Base-by-base conservation (phyloP, 73 alveolate genomes). In the Diophrys sp. region DNA sequence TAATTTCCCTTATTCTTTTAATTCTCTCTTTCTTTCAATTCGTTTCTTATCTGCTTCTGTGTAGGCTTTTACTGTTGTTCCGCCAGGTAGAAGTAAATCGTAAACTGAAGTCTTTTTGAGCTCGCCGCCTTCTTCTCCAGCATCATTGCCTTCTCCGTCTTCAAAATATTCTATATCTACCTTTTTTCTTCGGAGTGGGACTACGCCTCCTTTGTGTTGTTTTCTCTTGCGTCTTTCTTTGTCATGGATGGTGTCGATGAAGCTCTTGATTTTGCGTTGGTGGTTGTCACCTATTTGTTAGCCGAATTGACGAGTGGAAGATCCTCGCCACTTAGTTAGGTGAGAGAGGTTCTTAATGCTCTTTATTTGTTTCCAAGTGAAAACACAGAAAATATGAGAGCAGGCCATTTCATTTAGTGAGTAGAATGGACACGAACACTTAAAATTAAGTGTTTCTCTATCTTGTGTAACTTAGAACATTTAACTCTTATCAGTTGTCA, bases 161-260 rank as follows among this genome's bases (percentile, higher is more conserved):
- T 73, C 73, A 78, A 62, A 78, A 44, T 67, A 78, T 54, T 78
- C 86, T 0, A 78, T 79, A 53, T 78, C 79, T 23, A 78, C 73
- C 26, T 56, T 66, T 29, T 44, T 29, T 56, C 79, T 26, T 33
- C 75, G 62, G 24, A 33, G 31, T 1, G 86, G 86, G 31, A 78
- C 86, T 1, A 30, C n/a, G 27, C 86, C 86, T 1, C 86, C 86
- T 68, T 78, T 78, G 33, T 78, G 86, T 73, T 78, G 33, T 1
- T 78, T 79, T 34, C 74, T 78, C 67, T 78, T 78, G 30, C 70
- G n/a, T n/a, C 86, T 27, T 25, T 78, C 57, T 27, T 68, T 78
- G 31, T 78, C 86, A 31, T 75, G 79, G 18, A 78, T 23, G 56
- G 31, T 78, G 32, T 78, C 86, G 14, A 78, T 68, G 56, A 67